Conservation (phyloP, 768 basidiomycete genomes). For the Serendipita sp. region DNA sequence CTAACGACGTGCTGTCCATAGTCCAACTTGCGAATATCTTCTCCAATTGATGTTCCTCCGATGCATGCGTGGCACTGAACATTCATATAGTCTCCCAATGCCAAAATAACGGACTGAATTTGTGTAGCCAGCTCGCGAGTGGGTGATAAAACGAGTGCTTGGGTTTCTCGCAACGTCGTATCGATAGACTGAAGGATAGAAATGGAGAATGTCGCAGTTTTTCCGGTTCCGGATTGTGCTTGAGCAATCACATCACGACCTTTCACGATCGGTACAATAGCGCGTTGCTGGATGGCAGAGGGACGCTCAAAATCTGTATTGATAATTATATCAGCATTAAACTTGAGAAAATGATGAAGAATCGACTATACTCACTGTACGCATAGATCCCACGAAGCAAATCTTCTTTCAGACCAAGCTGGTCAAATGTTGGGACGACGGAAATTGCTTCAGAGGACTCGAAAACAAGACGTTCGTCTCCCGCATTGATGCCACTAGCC, state of each 20-base stretch:
- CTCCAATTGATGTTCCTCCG: slow-evolving; percentile 90
- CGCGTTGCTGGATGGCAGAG: slow-evolving; percentile 96
- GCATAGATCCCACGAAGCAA: slow-evolving; percentile 94
- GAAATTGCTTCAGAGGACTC: slow-evolving; percentile 74
- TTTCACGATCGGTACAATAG: slow-evolving; percentile 89
- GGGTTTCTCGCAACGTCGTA: slow-evolving; percentile 81
- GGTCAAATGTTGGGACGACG: slow-evolving; percentile 78
- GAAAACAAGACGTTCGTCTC: slow-evolving; percentile 93
- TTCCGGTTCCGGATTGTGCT: slow-evolving; percentile 98
- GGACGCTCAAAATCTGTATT: slow-evolving; percentile 86
- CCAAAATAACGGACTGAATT: slow-evolving; percentile 92
- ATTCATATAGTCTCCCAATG: slow-evolving; percentile 97
- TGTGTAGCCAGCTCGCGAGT: slow-evolving; percentile 99
- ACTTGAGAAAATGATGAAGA: slow-evolving; percentile 5
- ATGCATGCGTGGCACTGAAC: slow-evolving; percentile 98
- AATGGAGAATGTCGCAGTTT: slow-evolving; percentile 98
- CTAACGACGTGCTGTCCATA: slow-evolving; percentile 96
- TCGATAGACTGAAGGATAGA: slow-evolving; percentile 98
- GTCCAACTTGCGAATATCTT: slow-evolving; percentile 93
- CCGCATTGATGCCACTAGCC: slow-evolving; percentile 58
- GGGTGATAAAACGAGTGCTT: slow-evolving; percentile 90
- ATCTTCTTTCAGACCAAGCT: slow-evolving; percentile 85
- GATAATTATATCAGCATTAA: slow-evolving; percentile 12
- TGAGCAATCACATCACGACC: slow-evolving; percentile 97
- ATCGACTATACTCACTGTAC: slow-evolving; percentile 48